These are phyloP conservation scores for Lachnellula arida DNA, from an alignment of 2,329 filamentous ascomycete species.

Conservation along the genomic window DNA sequence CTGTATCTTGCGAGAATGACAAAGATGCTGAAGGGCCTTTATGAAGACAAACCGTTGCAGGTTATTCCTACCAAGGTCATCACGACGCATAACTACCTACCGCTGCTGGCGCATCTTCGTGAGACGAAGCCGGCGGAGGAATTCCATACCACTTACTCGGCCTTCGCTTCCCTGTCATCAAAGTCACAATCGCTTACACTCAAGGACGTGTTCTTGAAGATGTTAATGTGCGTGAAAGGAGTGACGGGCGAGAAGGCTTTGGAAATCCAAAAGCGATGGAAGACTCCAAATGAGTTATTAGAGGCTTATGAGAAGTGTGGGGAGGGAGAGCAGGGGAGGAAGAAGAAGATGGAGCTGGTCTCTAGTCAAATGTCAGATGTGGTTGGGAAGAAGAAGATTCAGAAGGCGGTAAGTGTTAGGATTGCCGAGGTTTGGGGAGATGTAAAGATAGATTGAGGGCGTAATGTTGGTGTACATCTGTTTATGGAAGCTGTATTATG, in stretches of 20 bases:
- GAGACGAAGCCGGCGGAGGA: constrained; percentile 44
- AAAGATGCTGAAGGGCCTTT: constrained; percentile 58
- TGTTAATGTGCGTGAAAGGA: constrained; percentile 77
- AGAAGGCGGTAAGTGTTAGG: constrained; percentile 59
- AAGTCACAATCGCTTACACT: constrained; percentile 73
- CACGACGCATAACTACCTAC: constrained; percentile 61
- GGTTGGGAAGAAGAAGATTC: constrained; percentile 64
- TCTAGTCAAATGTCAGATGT: constrained; percentile 51
- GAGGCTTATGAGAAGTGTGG: constrained; percentile 60
- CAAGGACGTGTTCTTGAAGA: constrained; percentile 73
- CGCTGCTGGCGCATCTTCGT: constrained; percentile 55
- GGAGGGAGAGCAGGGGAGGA: constrained; percentile 40
- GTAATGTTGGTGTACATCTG: not conserved
- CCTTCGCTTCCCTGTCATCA: constrained; percentile 66
- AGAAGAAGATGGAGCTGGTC: constrained; percentile 57
- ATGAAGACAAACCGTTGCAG: constrained; percentile 52
- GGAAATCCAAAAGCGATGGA: constrained; percentile 75
- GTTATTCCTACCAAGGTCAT: constrained; percentile 64
- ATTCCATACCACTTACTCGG: constrained; percentile 63
- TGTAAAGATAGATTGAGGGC: not conserved
- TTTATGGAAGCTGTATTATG: not conserved
- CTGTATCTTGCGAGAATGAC: constrained; percentile 72
- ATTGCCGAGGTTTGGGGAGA: constrained; percentile 70
- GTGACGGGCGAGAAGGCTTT: constrained; percentile 74
- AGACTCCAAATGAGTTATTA: constrained; percentile 66